Percentiles rank a stretch among this genome's conserved stretches.
Evolutionary conservation across 2,329 filamentous ascomycete genomes (phyloP).

Genomic region (Cercospora canescens): DNA sequence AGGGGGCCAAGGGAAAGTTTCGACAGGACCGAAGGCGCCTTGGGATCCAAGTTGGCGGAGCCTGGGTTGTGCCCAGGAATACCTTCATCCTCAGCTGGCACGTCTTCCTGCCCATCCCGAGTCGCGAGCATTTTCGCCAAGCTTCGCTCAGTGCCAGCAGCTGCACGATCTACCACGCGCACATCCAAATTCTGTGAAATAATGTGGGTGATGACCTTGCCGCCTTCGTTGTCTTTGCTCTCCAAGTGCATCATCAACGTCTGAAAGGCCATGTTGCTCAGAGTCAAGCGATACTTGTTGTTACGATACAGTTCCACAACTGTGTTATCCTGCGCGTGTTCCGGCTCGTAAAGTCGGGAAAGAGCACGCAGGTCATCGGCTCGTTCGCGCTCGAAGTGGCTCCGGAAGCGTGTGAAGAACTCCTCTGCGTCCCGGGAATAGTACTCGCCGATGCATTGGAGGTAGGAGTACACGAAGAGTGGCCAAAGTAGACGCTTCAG

Average conservation of each 20-base stretch:
- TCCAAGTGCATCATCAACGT: conserved; percentile 87
- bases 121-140: conserved; percentile 61
- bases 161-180: conserved; percentile 58
- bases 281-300: conserved; percentile 84
- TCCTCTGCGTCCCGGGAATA: conserved; percentile 70
- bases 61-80: conserved; percentile 68
- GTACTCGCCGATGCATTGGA: conserved; percentile 73
- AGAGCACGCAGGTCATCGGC: conserved; percentile 77
- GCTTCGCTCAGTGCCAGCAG: conserved; percentile 57
- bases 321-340: conserved; percentile 75
- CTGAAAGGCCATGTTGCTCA: conserved; percentile 82
- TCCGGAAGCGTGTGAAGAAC: conserved; percentile 70
- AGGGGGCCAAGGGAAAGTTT: conserved; percentile 76
- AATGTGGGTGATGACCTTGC: conserved; percentile 73
- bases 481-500: conserved; percentile 88
- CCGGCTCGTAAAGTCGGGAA: conserved; percentile 70
- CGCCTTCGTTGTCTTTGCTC: conserved; percentile 78
- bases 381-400: conserved; percentile 74
- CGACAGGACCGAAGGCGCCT: conserved; percentile 59
- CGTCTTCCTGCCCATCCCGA: conserved; percentile 55
- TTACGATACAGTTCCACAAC: conserved; percentile 78
- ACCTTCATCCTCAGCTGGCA: conserved; percentile 66
- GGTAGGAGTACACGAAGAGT: conserved; percentile 87
- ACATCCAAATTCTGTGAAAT: conserved; percentile 63
- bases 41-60: conserved; percentile 60